These are phyloP conservation scores for Kwoniella pini DNA, from an alignment of 768 basidiomycete species.

Conservation along the genomic window DNA sequence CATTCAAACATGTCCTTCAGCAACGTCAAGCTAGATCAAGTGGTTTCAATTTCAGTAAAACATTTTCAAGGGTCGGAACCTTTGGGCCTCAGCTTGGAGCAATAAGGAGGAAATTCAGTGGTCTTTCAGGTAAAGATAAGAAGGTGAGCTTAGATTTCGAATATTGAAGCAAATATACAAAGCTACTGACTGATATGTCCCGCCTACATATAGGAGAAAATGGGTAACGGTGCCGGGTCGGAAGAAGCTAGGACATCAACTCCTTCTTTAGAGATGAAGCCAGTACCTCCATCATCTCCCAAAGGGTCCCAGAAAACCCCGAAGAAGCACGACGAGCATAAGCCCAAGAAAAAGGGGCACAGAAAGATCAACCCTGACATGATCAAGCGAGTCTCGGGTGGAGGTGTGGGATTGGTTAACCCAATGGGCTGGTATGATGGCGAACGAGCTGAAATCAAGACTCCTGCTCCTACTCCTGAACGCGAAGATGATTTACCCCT, in stretches of 20 bases:
- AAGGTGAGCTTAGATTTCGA: conserved; percentile 5
- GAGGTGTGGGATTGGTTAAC: conserved; percentile 54
- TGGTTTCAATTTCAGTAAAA: conserved; percentile 34
- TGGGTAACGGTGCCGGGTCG: neutral
- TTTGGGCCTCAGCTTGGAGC: conserved; percentile 24
- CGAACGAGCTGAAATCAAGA: conserved; percentile 11
- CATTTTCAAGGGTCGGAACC: conserved; percentile 34
- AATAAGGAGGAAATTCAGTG: conserved; percentile 33
- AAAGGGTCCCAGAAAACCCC: conserved; percentile 3
- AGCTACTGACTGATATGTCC: neutral
- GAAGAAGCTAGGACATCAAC: conserved; percentile 12
- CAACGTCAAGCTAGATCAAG: conserved; percentile 30
- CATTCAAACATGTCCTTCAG: conserved; percentile 48
- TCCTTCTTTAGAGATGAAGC: conserved; percentile 32
- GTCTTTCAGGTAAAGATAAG: conserved; percentile 8
- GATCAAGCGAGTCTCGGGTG: conserved; percentile 56
- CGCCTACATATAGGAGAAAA: conserved; percentile 1
- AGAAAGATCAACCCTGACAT: conserved; percentile 50
- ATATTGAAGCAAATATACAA: neutral
- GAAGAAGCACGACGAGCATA: conserved; percentile 2
- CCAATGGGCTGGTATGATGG: conserved; percentile 55
- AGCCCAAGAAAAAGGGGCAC: conserved; percentile 29
- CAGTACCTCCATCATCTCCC: conserved; percentile 16
- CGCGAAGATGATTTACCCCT: conserved; percentile 2
- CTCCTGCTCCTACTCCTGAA: conserved; percentile 15